Percentiles rank a stretch among this genome's conserved stretches.
Conservation (phyloP, 768 basidiomycete species). For the Lyophyllum shimeji region DNA sequence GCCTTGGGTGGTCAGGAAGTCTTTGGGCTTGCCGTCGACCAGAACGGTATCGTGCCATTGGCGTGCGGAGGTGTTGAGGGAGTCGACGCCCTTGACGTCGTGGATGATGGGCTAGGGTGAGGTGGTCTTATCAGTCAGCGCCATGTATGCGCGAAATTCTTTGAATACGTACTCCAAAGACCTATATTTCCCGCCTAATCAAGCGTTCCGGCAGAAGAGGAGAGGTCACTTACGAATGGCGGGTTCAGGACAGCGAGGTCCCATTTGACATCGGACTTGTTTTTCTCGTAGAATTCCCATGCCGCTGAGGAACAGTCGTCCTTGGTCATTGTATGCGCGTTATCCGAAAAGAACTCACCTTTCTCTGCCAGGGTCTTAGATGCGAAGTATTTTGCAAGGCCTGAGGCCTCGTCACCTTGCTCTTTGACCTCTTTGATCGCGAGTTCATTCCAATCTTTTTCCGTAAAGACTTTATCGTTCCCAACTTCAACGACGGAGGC, state of each 20-base stretch:
- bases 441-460: conserved; percentile 61
- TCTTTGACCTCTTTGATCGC: conserved; percentile 45
- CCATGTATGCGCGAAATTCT: background rate
- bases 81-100: conserved; percentile 24
- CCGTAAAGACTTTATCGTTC: conserved; percentile 32
- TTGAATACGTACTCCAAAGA: conserved; percentile 27
- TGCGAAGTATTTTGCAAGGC: conserved; percentile 48
- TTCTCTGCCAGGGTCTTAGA: conserved; percentile 62
- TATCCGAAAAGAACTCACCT: conserved; percentile 24
- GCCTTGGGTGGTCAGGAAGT: conserved; percentile 21
- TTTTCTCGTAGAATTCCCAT: conserved; percentile 38
- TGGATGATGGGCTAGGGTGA: conserved; percentile 37
- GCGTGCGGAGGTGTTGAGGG: conserved; percentile 36
- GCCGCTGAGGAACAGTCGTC: conserved; percentile 33
- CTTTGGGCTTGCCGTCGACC: conserved; percentile 14
- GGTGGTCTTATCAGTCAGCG: background rate
- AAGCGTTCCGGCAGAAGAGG: background rate
- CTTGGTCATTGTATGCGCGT: background rate
- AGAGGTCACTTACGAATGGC: conserved; percentile 36
- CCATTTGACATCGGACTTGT: conserved; percentile 43
- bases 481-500: conserved; percentile 41
- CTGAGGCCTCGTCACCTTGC: conserved; percentile 45
- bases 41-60: conserved; percentile 34
- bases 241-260: conserved; percentile 55
- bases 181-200: conserved; percentile 9